Evolutionary conservation across 495 filamentous ascomycete genomes (phyloP).

Genomic region (Penicillium longicatenatum): DNA sequence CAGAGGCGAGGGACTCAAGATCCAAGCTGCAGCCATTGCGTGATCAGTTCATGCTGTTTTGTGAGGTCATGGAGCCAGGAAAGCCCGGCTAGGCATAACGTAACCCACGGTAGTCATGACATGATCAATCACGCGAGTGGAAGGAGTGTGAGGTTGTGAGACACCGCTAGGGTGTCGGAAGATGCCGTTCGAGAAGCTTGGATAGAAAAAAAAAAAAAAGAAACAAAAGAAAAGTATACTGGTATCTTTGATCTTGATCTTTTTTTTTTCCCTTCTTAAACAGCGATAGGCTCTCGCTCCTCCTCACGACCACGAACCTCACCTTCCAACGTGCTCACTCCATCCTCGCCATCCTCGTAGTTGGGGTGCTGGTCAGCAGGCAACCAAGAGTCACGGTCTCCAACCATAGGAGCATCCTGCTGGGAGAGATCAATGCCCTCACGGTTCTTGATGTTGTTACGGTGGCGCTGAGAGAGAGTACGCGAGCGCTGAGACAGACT

Average conservation of each 20-base stretch:
- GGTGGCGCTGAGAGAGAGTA: constrained; percentile 81
- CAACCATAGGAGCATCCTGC: constrained; percentile 80
- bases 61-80: not conserved
- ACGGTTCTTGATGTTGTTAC: constrained; percentile 58
- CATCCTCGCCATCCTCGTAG: constrained; percentile 60
- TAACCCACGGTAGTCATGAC: not conserved
- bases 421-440: constrained; percentile 75
- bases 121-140: not conserved
- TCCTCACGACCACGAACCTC: constrained; percentile 63
- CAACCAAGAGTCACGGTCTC: constrained; percentile 86
- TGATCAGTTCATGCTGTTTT: not conserved
- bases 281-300: constrained; percentile 49
- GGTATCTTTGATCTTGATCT: constrained; percentile 6
- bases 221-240: not conserved
- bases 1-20: not conserved
- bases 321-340: constrained; percentile 54
- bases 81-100: not conserved
- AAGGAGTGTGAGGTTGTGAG: not conserved
- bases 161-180: not conserved
- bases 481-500: constrained; percentile 83
- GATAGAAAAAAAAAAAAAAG: constrained; percentile 11
- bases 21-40: not conserved
- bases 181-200: constrained; percentile 5
- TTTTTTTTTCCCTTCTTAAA: constrained; percentile 20
- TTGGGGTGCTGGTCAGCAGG: constrained; percentile 75